A percentile compares a stretch with the other conserved stretches of the same genome.
phyloP scores from a whole-genome alignment of 2,329 filamentous ascomycete species.

The Coleophoma cylindrospora region DNA sequence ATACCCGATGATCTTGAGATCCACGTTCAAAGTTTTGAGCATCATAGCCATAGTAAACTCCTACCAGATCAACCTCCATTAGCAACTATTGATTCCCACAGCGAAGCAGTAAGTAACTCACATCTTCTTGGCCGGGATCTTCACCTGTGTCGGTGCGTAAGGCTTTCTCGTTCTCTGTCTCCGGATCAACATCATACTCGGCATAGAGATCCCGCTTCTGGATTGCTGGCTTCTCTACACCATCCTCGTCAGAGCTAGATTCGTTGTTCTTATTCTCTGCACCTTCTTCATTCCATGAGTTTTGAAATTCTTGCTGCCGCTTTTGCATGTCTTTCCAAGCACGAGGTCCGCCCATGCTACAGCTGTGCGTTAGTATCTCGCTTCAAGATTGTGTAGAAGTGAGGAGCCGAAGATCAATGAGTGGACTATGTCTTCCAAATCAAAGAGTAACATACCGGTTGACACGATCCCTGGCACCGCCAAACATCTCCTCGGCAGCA shows the following conservation, averaged over 20 bases:
- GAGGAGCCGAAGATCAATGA: background rate
- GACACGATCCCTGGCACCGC: slow-evolving; percentile 52
- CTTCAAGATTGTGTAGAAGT: too few species aligned
- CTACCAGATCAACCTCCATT: slow-evolving; percentile 27
- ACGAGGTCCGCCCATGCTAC: slow-evolving; percentile 52
- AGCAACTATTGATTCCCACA: background rate
- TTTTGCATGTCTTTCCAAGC: slow-evolving; percentile 49
- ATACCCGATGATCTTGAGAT: slow-evolving; percentile 57
- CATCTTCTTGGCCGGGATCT: slow-evolving; percentile 32
- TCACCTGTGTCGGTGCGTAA: slow-evolving; percentile 27
- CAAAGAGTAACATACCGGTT: slow-evolving; percentile 30
- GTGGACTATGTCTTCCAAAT: background rate
- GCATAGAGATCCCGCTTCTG: slow-evolving; percentile 27
- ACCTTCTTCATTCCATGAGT: slow-evolving; percentile 31
- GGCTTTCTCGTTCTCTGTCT: slow-evolving; percentile 28
- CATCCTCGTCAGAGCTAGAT: slow-evolving; percentile 23
- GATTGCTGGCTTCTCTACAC: slow-evolving; percentile 31
- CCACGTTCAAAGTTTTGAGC: slow-evolving; percentile 60
- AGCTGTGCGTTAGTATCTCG: too few species aligned
- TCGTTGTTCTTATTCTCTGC: slow-evolving; percentile 26
- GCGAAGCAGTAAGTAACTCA: slow-evolving; percentile 30
- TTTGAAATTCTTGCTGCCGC: slow-evolving; percentile 34
- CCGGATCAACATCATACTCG: slow-evolving; percentile 25
- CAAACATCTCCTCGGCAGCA: slow-evolving; percentile 66
- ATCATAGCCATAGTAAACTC: slow-evolving; percentile 67